phyloP scores from a whole-genome alignment of 805 yeast species.

The Cyberlindnera veronae region DNA sequence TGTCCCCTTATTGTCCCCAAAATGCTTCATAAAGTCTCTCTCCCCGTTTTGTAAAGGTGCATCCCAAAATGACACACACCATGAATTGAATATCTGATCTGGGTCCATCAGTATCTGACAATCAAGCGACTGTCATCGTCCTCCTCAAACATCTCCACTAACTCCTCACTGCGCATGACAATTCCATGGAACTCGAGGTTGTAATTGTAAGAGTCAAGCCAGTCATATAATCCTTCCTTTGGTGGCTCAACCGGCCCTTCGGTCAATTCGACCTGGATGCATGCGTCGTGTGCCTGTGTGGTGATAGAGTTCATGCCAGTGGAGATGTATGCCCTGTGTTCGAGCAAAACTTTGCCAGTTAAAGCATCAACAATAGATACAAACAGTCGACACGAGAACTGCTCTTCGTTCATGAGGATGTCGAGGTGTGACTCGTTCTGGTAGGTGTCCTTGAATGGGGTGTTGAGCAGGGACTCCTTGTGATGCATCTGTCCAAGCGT shows the following conservation, averaged over 20 bases:
- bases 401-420: constrained; percentile 8
- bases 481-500: constrained; percentile 6
- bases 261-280: not conserved
- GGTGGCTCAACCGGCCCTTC: constrained; percentile 11
- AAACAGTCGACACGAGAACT: not conserved
- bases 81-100: too few relatives aligned
- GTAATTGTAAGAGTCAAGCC: constrained; percentile 9
- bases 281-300: not conserved
- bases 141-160: constrained; percentile 7
- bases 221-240: constrained; percentile 12
- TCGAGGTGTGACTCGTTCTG: constrained; percentile 9
- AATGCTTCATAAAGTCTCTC: too few relatives aligned
- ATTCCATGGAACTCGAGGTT: not conserved
- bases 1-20: too few relatives aligned
- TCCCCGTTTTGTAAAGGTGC: too few relatives aligned
- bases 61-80: too few relatives aligned
- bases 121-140: too few relatives aligned
- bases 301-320: not conserved
- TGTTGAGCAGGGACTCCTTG: constrained; percentile 8
- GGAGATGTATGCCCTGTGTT: not conserved
- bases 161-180: not conserved
- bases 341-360: constrained; percentile 1
- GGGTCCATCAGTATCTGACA: too few relatives aligned
- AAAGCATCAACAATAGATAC: constrained; percentile 2
- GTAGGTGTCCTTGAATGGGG: constrained; percentile 5